Evolutionary conservation across 805 yeast genomes (phyloP).

Genomic region (Candida yuanshanica): DNA sequence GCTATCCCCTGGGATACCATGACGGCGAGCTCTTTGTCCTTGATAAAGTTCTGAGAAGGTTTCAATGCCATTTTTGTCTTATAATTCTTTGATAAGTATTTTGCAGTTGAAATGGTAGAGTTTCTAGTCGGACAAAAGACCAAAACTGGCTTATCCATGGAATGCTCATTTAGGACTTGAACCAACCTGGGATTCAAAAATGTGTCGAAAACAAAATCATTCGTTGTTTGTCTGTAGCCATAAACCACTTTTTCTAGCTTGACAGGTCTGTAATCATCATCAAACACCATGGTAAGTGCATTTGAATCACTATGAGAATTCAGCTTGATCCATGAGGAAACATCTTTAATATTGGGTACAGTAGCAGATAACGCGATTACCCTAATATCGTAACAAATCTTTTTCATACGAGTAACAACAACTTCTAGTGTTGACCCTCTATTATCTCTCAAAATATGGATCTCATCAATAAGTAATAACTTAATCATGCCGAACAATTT

Average conservation of each 20-base stretch:
- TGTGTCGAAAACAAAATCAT: slow-evolving; percentile 44
- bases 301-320: slow-evolving; percentile 11
- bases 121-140: slow-evolving; percentile 51
- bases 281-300: slow-evolving; percentile 37
- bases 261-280: slow-evolving; percentile 44
- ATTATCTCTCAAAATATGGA: slow-evolving; percentile 39
- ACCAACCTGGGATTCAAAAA: slow-evolving; percentile 35
- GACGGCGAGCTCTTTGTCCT: slow-evolving; percentile 26
- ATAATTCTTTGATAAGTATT: slow-evolving; percentile 26
- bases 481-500: slow-evolving; percentile 35
- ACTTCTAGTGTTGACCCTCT: slow-evolving; percentile 47
- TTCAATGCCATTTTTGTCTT: neutral
- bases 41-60: slow-evolving; percentile 1
- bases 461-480: slow-evolving; percentile 43
- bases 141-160: slow-evolving; percentile 38
- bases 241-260: slow-evolving; percentile 35
- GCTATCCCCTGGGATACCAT: slow-evolving; percentile 36
- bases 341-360: slow-evolving; percentile 44
- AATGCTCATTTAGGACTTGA: slow-evolving; percentile 34
- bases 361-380: slow-evolving; percentile 48
- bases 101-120: slow-evolving; percentile 42
- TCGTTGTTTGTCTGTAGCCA: slow-evolving; percentile 35
- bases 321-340: slow-evolving; percentile 39
- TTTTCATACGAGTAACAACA: slow-evolving; percentile 42
- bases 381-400: slow-evolving; percentile 30